These are phyloP conservation scores for Kazachstania taianensis DNA, from an alignment of 805 yeast genomes.

Conservation along the genomic window DNA sequence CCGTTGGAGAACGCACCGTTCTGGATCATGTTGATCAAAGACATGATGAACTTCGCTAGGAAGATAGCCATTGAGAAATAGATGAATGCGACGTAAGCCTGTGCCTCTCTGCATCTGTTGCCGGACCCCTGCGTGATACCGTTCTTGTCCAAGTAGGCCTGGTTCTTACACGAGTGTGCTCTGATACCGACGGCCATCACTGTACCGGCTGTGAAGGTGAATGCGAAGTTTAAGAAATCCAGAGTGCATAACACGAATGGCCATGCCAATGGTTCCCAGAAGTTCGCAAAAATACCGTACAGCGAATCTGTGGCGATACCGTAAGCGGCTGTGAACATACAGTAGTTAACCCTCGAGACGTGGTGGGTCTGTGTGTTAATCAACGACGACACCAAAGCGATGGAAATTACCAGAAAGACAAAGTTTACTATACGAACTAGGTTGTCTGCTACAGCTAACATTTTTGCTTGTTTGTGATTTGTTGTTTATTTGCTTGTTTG, in stretches of 20 bases:
- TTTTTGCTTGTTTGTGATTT: conserved; percentile 22
- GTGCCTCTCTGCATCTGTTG: conserved; percentile 92
- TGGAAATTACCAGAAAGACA: conserved; percentile 60
- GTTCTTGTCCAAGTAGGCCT: conserved; percentile 53
- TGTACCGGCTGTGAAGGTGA: conserved; percentile 90
- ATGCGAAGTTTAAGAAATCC: conserved; percentile 83
- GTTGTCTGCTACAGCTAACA: conserved; percentile 67
- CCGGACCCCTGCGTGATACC: conserved; percentile 61
- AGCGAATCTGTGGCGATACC: conserved; percentile 72
- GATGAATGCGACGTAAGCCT: conserved; percentile 71
- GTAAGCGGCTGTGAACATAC: conserved; percentile 78
- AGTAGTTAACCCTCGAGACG: conserved; percentile 78
- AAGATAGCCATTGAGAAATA: conserved; percentile 76
- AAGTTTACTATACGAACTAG: conserved; percentile 67
- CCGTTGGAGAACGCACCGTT: conserved; percentile 20
- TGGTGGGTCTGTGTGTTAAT: conserved; percentile 51
- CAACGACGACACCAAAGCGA: conserved; percentile 86
- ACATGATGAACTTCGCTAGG: conserved; percentile 47
- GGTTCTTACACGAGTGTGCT: conserved; percentile 75
- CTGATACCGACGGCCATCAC: conserved; percentile 88
- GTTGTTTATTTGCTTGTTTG: no score
- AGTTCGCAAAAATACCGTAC: conserved; percentile 70
- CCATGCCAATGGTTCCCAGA: conserved; percentile 69
- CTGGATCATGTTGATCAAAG: conserved; percentile 10
- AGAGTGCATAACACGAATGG: conserved; percentile 64